Percentiles rank a stretch among this genome's conserved stretches.
Conservation (phyloP, 1,284 basidiomycete species). For the Moesziomyces sp. region DNA sequence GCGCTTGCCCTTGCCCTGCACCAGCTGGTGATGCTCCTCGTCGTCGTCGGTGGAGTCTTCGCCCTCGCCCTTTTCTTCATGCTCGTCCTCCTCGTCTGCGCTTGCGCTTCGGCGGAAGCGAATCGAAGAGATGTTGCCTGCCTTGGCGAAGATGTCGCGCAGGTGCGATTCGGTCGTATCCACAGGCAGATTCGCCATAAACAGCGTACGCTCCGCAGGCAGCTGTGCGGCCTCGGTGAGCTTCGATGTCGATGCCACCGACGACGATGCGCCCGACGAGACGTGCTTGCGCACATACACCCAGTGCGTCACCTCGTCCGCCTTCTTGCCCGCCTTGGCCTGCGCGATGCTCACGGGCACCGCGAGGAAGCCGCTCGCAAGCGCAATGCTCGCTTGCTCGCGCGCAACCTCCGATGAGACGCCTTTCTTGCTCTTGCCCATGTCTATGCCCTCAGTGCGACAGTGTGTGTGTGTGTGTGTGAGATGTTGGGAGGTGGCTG, state of each 20-base stretch:
- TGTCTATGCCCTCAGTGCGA: background rate
- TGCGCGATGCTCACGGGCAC: slow-evolving; percentile 19
- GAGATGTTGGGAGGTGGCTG: too few species aligned
- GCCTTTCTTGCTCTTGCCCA: slow-evolving; percentile 13
- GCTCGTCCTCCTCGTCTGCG: slow-evolving; percentile 43
- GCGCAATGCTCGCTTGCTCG: slow-evolving; percentile 6
- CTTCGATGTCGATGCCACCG: slow-evolving; percentile 12
- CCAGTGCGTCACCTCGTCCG: slow-evolving; percentile 20
- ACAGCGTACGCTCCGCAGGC: slow-evolving; percentile 58
- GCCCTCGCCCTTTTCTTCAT: slow-evolving; percentile 26
- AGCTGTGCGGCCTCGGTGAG: background rate
- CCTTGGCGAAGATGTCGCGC: slow-evolving; percentile 52
- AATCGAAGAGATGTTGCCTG: slow-evolving; percentile 51
- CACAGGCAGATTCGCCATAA: slow-evolving; percentile 61
- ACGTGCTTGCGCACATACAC: slow-evolving; percentile 37
- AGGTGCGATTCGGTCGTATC: slow-evolving; percentile 57
- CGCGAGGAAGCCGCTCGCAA: slow-evolving; percentile 33
- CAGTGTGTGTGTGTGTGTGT: too few species aligned
- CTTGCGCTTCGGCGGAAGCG: slow-evolving; percentile 18
- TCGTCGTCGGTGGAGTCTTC: slow-evolving; percentile 19
- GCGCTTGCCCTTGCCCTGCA: slow-evolving; percentile 3
- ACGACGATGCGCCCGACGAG: background rate
- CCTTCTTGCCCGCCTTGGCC: slow-evolving; percentile 1
- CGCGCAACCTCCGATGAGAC: background rate
- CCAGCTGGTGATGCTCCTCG: slow-evolving; percentile 14